Percentiles rank a stretch among this genome's conserved stretches.
These are phyloP conservation scores for Eimeria acervulina DNA, from an alignment of 169 alveolate genomes.

Conservation along the genomic window DNA sequence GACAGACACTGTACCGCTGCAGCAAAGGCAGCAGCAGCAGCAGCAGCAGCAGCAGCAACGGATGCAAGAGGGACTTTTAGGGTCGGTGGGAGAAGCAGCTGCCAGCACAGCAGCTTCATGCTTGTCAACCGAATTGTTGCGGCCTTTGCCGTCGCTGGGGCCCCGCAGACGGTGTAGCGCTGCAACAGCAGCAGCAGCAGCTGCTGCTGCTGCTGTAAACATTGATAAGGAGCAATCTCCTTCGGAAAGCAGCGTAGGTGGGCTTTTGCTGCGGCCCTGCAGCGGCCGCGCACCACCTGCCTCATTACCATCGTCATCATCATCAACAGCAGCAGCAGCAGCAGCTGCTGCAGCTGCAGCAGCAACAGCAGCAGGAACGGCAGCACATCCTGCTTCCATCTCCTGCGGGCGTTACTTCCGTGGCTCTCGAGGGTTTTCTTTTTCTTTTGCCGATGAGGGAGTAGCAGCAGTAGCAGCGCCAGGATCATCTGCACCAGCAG, in stretches of 20 bases:
- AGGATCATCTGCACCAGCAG: not conserved
- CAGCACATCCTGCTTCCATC: not conserved
- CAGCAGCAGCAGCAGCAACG: conserved; percentile 6
- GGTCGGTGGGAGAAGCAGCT: not conserved
- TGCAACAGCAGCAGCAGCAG: not conserved
- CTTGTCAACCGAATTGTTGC: not conserved
- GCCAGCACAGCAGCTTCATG: not conserved
- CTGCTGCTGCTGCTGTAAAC: not conserved
- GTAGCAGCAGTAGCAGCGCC: not conserved
- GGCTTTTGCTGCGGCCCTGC: conserved; percentile 19
- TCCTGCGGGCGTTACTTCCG: conserved; percentile 13
- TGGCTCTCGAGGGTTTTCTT: not conserved
- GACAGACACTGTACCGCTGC: not conserved
- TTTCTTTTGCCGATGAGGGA: not conserved
- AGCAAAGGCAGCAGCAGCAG: conserved; percentile 23
- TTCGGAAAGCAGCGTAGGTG: not conserved
- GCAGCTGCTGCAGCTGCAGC: conserved; percentile 1
- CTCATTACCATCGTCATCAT: not conserved
- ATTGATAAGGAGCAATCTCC: not conserved
- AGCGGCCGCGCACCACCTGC: conserved; percentile 17
- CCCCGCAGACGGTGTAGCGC: not conserved
- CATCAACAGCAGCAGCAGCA: not conserved
- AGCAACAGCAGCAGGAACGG: not conserved
- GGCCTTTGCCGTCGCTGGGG: not conserved
- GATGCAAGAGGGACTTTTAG: not conserved